Percentiles rank a stretch among this genome's conserved stretches.
These are phyloP conservation scores for Neurospora sp. DNA, from an alignment of 495 filamentous ascomycete species.

Conservation along the genomic window DNA sequence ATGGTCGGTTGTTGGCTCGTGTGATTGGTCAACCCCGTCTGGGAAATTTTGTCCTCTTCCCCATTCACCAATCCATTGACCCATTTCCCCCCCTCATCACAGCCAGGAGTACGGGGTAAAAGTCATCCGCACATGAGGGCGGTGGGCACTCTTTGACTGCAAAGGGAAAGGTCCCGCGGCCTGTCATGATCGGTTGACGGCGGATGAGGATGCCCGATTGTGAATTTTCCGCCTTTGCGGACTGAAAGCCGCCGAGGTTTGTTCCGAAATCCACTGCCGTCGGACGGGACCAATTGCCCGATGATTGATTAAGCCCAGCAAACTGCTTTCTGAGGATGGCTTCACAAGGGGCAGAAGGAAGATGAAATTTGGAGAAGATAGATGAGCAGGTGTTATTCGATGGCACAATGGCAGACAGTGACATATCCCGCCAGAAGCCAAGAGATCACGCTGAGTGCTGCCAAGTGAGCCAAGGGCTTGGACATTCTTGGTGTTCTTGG, in stretches of 20 bases:
- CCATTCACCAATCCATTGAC: neutral
- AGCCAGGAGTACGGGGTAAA: neutral
- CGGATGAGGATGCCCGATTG: neutral
- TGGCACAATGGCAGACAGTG: neutral
- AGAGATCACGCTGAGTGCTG: neutral
- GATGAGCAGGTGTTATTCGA: neutral
- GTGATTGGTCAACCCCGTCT: neutral
- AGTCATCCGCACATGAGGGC: neutral
- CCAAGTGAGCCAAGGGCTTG: neutral
- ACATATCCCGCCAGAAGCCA: neutral
- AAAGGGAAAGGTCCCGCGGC: neutral
- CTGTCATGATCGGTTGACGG: neutral
- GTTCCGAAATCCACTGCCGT: neutral
- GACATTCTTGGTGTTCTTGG: neutral
- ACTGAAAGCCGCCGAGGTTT: neutral
- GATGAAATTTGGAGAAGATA: neutral
- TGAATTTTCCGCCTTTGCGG: neutral
- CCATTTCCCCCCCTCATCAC: neutral
- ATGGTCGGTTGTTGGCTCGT: neutral
- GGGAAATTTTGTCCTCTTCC: neutral
- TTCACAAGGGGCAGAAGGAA: neutral
- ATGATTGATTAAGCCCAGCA: neutral
- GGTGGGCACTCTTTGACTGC: neutral
- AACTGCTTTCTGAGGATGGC: neutral
- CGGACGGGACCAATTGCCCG: neutral